These are phyloP conservation scores for Tothia fuscella DNA, from an alignment of 2,329 filamentous ascomycete species.

Conservation along the genomic window DNA sequence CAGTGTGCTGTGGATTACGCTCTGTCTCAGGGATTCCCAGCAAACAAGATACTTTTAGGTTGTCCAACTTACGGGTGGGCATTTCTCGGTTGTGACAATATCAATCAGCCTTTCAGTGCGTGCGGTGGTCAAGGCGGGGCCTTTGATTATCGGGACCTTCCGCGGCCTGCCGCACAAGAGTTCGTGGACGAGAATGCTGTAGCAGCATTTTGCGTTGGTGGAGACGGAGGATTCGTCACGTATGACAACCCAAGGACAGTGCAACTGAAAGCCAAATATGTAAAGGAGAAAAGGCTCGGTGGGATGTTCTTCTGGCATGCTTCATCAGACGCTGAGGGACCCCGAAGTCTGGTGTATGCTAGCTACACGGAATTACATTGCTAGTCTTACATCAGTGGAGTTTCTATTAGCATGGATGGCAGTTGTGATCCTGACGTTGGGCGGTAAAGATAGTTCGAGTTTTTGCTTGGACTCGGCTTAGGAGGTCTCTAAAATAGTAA, in stretches of 20 bases:
- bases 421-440: too few species aligned
- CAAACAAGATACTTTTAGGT: constrained; percentile 62
- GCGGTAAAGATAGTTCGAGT: too few species aligned
- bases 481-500: too few species aligned
- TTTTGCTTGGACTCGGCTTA: too few species aligned
- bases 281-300: constrained; percentile 57
- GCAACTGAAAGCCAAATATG: constrained; percentile 61
- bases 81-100: constrained; percentile 53
- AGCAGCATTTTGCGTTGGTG: constrained; percentile 60
- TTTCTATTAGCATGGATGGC: too few species aligned
- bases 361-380: constrained; percentile 43
- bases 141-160: constrained; percentile 64
- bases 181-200: constrained; percentile 53
- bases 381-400: neutral
- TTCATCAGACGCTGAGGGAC: constrained; percentile 49
- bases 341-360: constrained; percentile 47
- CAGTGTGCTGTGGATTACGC: constrained; percentile 50
- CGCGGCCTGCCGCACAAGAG: constrained; percentile 49
- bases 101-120: constrained; percentile 48
- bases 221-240: constrained; percentile 64
- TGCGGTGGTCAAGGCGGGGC: constrained; percentile 53
- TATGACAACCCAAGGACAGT: constrained; percentile 74
- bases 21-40: constrained; percentile 51
- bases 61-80: constrained; percentile 66
- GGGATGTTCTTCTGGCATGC: constrained; percentile 76